phyloP scores from a whole-genome alignment of 192 early-diverging fungal genomes.

The Fimicolochytrium jonesii region DNA sequence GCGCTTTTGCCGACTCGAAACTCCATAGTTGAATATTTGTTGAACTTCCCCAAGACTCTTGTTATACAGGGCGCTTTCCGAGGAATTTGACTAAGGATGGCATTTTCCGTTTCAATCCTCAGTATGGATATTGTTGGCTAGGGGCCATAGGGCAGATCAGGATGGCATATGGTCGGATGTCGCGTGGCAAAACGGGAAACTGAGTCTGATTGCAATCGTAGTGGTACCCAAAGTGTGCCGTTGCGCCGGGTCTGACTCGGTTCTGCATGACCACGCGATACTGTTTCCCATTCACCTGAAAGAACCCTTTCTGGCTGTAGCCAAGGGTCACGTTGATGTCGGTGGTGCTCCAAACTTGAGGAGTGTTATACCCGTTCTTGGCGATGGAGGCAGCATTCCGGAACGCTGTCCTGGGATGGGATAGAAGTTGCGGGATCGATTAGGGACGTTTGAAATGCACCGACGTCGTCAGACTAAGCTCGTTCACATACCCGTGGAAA shows the following conservation, averaged over 20 bases:
- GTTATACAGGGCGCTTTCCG: too few relatives aligned
- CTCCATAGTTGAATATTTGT: too few relatives aligned
- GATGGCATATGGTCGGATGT: constrained; percentile 17
- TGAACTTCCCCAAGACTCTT: too few relatives aligned
- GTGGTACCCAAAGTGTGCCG: not conserved
- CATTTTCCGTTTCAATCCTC: too few relatives aligned
- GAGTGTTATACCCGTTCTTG: constrained; percentile 8
- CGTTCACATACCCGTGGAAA: constrained; percentile 6
- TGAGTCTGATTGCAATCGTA: too few relatives aligned
- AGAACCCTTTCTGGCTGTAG: constrained; percentile 1
- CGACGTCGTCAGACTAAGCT: not conserved
- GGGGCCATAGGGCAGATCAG: too few relatives aligned
- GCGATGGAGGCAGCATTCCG: constrained; percentile 4
- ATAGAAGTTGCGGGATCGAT: not conserved
- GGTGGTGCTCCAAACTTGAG: constrained; percentile 1
- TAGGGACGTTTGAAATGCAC: not conserved
- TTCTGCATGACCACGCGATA: constrained; percentile 16
- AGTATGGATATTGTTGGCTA: too few relatives aligned
- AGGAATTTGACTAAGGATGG: too few relatives aligned
- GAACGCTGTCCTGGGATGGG: constrained; percentile 2
- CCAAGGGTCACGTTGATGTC: not conserved
- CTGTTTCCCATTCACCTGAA: too few relatives aligned
- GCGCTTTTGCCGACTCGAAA: too few relatives aligned
- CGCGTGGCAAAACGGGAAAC: not conserved
- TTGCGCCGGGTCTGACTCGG: not conserved